Percentiles rank a stretch among this genome's conserved stretches.
phyloP scores from a whole-genome alignment of 139 green algal species.

The Chlamydomonas eustigma region DNA sequence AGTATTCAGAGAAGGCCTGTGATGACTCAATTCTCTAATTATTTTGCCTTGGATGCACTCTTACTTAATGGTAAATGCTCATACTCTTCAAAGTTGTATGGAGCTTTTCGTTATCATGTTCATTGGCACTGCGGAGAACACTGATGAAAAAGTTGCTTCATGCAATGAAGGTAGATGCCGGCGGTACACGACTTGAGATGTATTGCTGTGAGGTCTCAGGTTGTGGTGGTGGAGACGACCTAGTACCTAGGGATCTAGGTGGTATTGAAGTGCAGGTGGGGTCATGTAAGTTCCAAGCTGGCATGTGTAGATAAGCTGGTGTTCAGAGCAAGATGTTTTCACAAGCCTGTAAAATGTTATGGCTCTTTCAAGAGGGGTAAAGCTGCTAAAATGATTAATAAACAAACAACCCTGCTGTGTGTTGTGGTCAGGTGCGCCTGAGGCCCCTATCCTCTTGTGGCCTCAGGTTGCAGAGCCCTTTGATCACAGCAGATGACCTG shows the following conservation, averaged over 20 bases:
- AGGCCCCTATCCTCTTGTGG: not conserved
- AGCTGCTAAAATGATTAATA: too few relatives aligned
- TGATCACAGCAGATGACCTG: constrained; percentile 14
- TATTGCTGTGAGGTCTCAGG: constrained; percentile 10
- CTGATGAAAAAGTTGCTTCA: too few relatives aligned
- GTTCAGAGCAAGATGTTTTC: not conserved
- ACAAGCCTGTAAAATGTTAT: too few relatives aligned
- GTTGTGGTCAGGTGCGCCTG: not conserved
- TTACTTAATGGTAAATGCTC: too few relatives aligned
- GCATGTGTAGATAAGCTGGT: not conserved
- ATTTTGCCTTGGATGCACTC: too few relatives aligned
- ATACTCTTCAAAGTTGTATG: too few relatives aligned
- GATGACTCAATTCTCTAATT: too few relatives aligned
- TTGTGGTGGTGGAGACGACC: constrained; percentile 21
- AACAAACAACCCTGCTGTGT: not conserved
- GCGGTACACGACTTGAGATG: constrained; percentile 16
- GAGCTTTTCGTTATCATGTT: too few relatives aligned
- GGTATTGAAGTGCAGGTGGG: constrained; percentile 24
- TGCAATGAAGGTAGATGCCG: constrained; percentile 16
- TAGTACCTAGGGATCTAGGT: constrained; percentile 33
- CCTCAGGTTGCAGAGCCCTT: not conserved
- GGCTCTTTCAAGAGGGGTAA: too few relatives aligned
- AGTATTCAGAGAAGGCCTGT: too few relatives aligned
- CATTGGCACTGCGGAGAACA: too few relatives aligned
- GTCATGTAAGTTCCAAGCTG: not conserved